These are phyloP conservation scores for Neophaeococcomyces mojaviensis DNA, from an alignment of 2,329 filamentous ascomycete genomes.

Conservation along the genomic window DNA sequence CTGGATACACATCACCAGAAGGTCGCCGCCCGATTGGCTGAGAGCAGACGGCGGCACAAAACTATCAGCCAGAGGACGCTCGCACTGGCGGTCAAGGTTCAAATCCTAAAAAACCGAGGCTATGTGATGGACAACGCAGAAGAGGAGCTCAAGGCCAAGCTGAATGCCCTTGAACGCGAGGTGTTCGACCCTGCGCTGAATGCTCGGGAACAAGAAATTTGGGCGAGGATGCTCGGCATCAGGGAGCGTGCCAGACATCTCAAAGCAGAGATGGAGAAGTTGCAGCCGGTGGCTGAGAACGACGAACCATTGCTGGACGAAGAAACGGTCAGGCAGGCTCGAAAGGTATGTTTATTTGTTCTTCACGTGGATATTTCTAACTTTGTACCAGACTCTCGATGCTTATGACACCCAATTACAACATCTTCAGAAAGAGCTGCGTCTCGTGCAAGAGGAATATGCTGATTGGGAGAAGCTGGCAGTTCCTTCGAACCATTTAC, in stretches of 20 bases:
- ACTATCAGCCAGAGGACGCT: conserved; percentile 54
- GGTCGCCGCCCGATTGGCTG: conserved; percentile 51
- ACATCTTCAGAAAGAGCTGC: conserved; percentile 55
- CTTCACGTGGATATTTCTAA: conserved; percentile 20
- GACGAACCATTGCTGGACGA: conserved; percentile 45
- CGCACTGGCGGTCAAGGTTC: conserved; percentile 56
- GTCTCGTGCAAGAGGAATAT: conserved; percentile 52
- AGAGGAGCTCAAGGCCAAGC: conserved; percentile 55
- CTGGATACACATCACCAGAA: conserved; percentile 55
- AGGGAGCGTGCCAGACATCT: conserved; percentile 52
- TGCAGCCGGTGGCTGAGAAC: conserved; percentile 30
- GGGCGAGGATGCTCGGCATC: conserved; percentile 58
- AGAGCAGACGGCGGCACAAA: conserved; percentile 52
- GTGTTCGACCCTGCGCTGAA: conserved; percentile 54
- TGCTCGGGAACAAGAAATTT: conserved; percentile 57
- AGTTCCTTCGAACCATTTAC: conserved; percentile 13
- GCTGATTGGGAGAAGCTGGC: conserved; percentile 44
- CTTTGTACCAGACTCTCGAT: conserved; percentile 37
- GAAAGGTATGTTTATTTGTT: conserved; percentile 44
- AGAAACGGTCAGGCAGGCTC: conserved; percentile 51
- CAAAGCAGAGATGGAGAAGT: conserved; percentile 52
- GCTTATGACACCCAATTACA: conserved; percentile 45
- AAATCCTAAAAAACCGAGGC: conserved; percentile 55
- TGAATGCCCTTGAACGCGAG: conserved; percentile 49
- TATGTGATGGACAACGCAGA: conserved; percentile 59